Evolutionary conservation across 306 rosid genomes (phyloP).

Genomic region (Ormosia semicastrata): DNA sequence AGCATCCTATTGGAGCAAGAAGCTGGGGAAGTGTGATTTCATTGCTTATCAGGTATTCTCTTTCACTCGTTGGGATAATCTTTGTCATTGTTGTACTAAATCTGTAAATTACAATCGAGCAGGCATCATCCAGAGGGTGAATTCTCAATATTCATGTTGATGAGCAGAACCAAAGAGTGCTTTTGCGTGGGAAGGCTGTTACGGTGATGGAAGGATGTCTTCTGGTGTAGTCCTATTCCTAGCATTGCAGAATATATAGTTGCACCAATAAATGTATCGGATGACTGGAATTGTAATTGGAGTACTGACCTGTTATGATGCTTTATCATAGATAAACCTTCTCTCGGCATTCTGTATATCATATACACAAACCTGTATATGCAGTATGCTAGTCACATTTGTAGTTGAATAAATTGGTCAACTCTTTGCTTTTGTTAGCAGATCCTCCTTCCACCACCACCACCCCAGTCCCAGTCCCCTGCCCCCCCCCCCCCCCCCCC

Average conservation of each 20-base stretch:
- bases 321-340: not conserved
- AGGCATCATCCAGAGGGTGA: conserved; percentile 89
- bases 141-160: conserved; percentile 52
- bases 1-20: conserved; percentile 68
- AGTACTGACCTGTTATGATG: not conserved
- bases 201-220: conserved; percentile 68
- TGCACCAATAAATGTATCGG: not conserved
- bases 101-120: not conserved
- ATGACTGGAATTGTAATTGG: not conserved
- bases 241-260: not conserved
- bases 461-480: not conserved
- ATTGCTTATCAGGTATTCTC: conserved; percentile 58
- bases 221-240: conserved; percentile 38
- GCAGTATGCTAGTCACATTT: not conserved
- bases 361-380: not conserved
- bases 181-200: conserved; percentile 68
- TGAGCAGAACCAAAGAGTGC: conserved; percentile 62
- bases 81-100: conserved; percentile 1
- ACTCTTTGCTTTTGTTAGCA: not conserved
- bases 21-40: conserved; percentile 64
- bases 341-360: not conserved
- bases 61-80: not conserved
- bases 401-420: not conserved
- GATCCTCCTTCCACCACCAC: not conserved
- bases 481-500: no score